A percentile compares a stretch with the other conserved stretches of the same genome.
These are phyloP conservation scores for Talaromyces adpressus DNA, from an alignment of 495 filamentous ascomycete species.

Conservation along the genomic window DNA sequence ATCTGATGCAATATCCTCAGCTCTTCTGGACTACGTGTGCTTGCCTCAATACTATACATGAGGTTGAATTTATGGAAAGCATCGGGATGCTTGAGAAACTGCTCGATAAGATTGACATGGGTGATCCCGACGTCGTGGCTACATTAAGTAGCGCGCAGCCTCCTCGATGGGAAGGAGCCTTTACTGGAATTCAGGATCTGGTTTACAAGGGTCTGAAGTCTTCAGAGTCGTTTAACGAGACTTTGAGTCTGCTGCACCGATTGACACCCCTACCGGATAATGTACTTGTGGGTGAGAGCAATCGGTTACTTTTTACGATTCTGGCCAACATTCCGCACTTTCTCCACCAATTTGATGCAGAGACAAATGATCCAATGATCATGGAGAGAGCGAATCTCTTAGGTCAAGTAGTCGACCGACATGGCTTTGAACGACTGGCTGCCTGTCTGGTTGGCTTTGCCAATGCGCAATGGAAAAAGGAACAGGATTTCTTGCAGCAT, in stretches of 20 bases:
- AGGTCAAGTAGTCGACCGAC: constrained; percentile 62
- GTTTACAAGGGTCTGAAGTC: constrained; percentile 90
- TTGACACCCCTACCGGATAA: constrained; percentile 75
- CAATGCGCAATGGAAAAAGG: constrained; percentile 57
- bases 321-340: constrained; percentile 89
- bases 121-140: constrained; percentile 56
- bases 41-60: constrained; percentile 91
- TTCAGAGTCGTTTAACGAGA: constrained; percentile 67
- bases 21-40: constrained; percentile 97
- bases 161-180: constrained; percentile 79
- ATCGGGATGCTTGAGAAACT: constrained; percentile 87
- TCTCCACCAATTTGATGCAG: constrained; percentile 68
- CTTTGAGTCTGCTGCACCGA: constrained; percentile 69
- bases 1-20: constrained; percentile 82
- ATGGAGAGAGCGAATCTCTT: constrained; percentile 60
- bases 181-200: constrained; percentile 79
- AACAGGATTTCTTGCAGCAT: constrained; percentile 70
- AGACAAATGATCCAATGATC: constrained; percentile 44
- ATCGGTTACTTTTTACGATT: constrained; percentile 72
- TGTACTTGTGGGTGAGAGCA: constrained; percentile 72
- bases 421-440: constrained; percentile 40
- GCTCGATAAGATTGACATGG: constrained; percentile 74
- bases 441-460: constrained; percentile 62
- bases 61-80: constrained; percentile 87
- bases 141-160: constrained; percentile 72